Conservation (phyloP, 2,329 filamentous ascomycete genomes). For the Penicillium sp. region DNA sequence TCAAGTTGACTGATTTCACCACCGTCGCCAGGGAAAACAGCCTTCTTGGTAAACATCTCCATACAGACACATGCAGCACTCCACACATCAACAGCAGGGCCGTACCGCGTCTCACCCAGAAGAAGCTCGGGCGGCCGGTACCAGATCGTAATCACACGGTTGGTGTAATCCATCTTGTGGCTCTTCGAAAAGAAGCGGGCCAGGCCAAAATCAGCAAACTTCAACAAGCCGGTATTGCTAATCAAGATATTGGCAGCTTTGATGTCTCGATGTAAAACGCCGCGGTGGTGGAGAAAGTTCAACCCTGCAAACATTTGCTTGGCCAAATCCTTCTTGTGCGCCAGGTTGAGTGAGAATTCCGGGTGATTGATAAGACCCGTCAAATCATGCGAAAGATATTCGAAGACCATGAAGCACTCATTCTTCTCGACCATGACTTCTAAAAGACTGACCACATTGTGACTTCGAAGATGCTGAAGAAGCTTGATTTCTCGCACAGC, state of each 20-base stretch:
- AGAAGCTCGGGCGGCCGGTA: constrained; percentile 90
- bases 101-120: constrained; percentile 86
- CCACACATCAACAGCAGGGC: constrained; percentile 90
- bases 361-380: constrained; percentile 95
- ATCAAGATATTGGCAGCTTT: constrained; percentile 98
- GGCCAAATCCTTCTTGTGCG: constrained; percentile 90
- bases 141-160: constrained; percentile 98
- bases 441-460: constrained; percentile 81
- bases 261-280: constrained; percentile 96
- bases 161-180: constrained; percentile 91
- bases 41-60: constrained; percentile 90
- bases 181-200: constrained; percentile 95
- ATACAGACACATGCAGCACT: constrained; percentile 95
- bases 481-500: constrained; percentile 96
- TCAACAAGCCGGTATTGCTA: constrained; percentile 82
- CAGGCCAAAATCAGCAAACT: constrained; percentile 92
- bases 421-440: constrained; percentile 99
- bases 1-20: constrained; percentile 95
- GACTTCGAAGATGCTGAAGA: constrained; percentile 85
- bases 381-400: constrained; percentile 93
- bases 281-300: constrained; percentile 86
- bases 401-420: constrained; percentile 99
- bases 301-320: constrained; percentile 91
- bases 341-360: constrained; percentile 76
- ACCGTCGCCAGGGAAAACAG: constrained; percentile 93